These are phyloP conservation scores for Allomyces arbusculus DNA, from an alignment of 192 early-diverging fungal species.

Conservation along the genomic window DNA sequence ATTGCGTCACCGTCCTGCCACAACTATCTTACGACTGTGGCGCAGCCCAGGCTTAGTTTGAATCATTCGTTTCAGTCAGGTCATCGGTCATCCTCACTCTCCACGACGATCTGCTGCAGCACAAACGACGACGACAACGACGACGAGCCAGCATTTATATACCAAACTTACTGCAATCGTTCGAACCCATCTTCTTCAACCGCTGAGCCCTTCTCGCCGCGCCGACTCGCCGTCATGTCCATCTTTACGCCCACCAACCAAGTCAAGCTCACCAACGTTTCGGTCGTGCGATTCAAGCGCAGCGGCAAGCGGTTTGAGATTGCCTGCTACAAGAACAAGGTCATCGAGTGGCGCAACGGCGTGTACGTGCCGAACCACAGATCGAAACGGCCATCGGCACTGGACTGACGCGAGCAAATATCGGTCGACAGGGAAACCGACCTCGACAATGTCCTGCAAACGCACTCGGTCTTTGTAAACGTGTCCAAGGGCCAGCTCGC, in stretches of 20 bases:
- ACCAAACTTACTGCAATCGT: too few relatives aligned
- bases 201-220: too few relatives aligned
- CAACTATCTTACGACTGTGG: too few relatives aligned
- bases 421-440: constrained; percentile 57
- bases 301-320: constrained; percentile 96
- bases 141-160: too few relatives aligned
- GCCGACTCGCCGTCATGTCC: too few relatives aligned
- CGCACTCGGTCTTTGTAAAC: constrained; percentile 78
- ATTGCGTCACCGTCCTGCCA: too few relatives aligned
- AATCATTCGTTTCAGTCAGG: too few relatives aligned
- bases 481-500: constrained; percentile 94
- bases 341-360: constrained; percentile 78
- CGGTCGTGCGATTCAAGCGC: constrained; percentile 81
- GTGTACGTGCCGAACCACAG: constrained; percentile 31
- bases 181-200: too few relatives aligned
- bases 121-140: too few relatives aligned
- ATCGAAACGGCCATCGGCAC: neutral
- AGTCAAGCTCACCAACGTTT: constrained; percentile 81
- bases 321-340: constrained; percentile 98
- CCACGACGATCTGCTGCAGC: too few relatives aligned
- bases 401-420: neutral
- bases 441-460: constrained; percentile 90
- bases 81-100: too few relatives aligned
- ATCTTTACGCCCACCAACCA: constrained; percentile 4
- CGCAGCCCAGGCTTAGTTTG: too few relatives aligned